Evolutionary conservation across 78 protist species (phyloP).

Genomic region (Pelomyxa schiedti): DNA sequence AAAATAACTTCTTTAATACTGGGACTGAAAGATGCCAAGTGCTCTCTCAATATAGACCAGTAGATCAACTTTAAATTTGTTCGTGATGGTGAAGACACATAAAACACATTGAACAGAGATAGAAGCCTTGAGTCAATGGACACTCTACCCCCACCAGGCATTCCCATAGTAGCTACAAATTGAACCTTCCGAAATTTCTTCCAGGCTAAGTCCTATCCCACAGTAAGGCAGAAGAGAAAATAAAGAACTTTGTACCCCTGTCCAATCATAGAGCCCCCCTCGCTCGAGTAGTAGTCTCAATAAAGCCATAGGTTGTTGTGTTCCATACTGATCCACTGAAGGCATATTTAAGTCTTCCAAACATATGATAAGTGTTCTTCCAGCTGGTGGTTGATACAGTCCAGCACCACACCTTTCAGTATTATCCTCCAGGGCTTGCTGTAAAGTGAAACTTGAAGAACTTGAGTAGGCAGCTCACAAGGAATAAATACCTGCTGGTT

Average conservation of each 20-base stretch:
- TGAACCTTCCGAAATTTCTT: conserved; percentile 21
- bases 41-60: conserved; percentile 34
- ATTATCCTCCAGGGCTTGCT: conserved; percentile 49
- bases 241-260: too few species aligned
- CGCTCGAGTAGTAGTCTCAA: conserved; percentile 62
- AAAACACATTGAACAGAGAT: conserved; percentile 72
- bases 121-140: conserved; percentile 56
- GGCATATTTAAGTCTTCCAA: conserved; percentile 88
- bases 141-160: conserved; percentile 80
- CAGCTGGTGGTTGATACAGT: conserved; percentile 56
- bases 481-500: conserved; percentile 51
- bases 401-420: conserved; percentile 46
- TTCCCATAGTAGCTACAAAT: conserved; percentile 71
- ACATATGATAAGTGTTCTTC: conserved; percentile 33
- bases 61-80: conserved; percentile 33
- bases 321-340: conserved; percentile 46
- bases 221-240: too few species aligned
- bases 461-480: too few species aligned
- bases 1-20: neutral
- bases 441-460: conserved; percentile 56
- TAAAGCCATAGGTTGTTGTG: conserved; percentile 71
- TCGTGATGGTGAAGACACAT: conserved; percentile 54
- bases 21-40: neutral
- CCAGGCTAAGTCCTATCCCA: conserved; percentile 28
- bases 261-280: conserved; percentile 56